These are phyloP conservation scores for Chlorella ohadii DNA, from an alignment of 139 green algal genomes.

Conservation along the genomic window DNA sequence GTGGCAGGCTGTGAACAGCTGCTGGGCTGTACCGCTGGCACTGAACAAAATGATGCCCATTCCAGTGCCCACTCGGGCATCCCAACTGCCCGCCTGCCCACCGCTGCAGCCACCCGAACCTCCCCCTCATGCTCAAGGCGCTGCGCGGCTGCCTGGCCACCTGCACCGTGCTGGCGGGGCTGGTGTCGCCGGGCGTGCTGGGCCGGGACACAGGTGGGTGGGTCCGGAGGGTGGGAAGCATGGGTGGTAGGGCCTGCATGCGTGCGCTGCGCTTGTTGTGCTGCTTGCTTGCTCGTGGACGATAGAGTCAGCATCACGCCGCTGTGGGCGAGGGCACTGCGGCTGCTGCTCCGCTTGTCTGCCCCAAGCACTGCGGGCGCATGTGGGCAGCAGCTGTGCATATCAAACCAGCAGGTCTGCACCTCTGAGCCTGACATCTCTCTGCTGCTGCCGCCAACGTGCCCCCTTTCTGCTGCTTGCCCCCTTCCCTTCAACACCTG, in stretches of 20 bases:
- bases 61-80: neutral
- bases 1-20: neutral
- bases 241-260: neutral
- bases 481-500: neutral
- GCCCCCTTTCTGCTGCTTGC: neutral
- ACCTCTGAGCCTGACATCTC: too few species aligned
- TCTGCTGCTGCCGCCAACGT: neutral
- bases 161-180: conserved; percentile 18
- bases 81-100: neutral
- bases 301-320: too few species aligned
- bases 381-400: too few species aligned
- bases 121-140: conserved; percentile 16
- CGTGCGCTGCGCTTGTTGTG: too few species aligned
- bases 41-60: too few species aligned
- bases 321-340: too few species aligned
- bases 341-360: too few species aligned
- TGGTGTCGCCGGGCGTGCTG: conserved; percentile 10
- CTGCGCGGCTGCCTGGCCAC: neutral
- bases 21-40: neutral
- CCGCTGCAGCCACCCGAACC: conserved; percentile 15
- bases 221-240: neutral
- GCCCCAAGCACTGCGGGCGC: too few species aligned
- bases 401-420: too few species aligned
- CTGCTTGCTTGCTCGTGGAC: too few species aligned
- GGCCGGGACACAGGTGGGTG: neutral